A percentile compares a stretch with the other conserved stretches of the same genome.
These are phyloP conservation scores for Colletotrichum scovillei DNA, from an alignment of 2,329 filamentous ascomycete genomes.

Conservation along the genomic window DNA sequence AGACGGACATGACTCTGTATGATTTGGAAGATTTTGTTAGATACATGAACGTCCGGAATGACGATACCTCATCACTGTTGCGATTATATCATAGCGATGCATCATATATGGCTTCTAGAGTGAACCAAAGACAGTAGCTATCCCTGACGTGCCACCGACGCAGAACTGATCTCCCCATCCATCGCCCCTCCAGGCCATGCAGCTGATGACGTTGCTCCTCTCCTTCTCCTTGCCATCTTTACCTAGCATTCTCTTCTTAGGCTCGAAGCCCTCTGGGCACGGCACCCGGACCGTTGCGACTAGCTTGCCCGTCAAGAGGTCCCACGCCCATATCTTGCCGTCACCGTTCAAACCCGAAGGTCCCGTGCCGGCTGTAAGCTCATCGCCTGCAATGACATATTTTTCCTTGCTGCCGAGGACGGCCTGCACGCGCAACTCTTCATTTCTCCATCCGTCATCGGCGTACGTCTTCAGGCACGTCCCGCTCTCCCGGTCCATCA, in stretches of 20 bases:
- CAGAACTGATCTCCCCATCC: slow-evolving; percentile 75
- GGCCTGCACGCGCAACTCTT: slow-evolving; percentile 78
- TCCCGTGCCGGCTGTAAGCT: slow-evolving; percentile 58
- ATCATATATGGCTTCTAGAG: slow-evolving; percentile 18
- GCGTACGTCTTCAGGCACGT: slow-evolving; percentile 79
- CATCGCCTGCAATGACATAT: slow-evolving; percentile 84
- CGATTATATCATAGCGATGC: neutral
- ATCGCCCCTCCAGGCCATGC: slow-evolving; percentile 70
- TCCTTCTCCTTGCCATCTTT: slow-evolving; percentile 70
- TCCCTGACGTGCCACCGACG: slow-evolving; percentile 72
- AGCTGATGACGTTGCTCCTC: slow-evolving; percentile 70
- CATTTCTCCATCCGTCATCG: slow-evolving; percentile 69
- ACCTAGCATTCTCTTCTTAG: slow-evolving; percentile 64
- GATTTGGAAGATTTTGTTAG: slow-evolving; percentile 30
- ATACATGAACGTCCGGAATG: neutral
- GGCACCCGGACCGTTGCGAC: slow-evolving; percentile 70
- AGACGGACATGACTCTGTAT: slow-evolving; percentile 34
- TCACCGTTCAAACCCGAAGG: slow-evolving; percentile 49
- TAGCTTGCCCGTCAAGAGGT: slow-evolving; percentile 79
- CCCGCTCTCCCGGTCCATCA: slow-evolving; percentile 85
- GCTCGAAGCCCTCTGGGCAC: slow-evolving; percentile 60
- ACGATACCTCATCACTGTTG: neutral
- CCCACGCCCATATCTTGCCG: slow-evolving; percentile 83
- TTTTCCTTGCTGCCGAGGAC: slow-evolving; percentile 81
- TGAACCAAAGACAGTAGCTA: slow-evolving; percentile 72